Evolutionary conservation across 2,329 filamentous ascomycete genomes (phyloP).

Genomic region (Ceratocystis cacaofunesta): DNA sequence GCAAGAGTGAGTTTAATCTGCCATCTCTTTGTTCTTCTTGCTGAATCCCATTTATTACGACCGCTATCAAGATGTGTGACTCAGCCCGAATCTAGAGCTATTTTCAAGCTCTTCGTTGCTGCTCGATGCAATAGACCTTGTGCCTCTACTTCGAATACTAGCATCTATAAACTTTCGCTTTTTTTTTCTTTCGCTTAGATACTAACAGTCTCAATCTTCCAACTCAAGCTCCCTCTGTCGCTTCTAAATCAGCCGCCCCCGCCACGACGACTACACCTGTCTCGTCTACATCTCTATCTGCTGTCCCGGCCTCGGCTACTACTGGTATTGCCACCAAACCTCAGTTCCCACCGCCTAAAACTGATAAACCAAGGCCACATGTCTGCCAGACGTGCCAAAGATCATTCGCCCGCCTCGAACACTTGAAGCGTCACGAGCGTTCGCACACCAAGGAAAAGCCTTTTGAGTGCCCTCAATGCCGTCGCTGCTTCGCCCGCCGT

Average conservation of each 20-base stretch:
- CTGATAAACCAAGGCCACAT: slow-evolving; percentile 91
- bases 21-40: neutral
- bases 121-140: neutral
- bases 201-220: neutral
- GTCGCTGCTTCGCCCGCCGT: slow-evolving; percentile 83
- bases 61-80: neutral
- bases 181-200: neutral
- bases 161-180: neutral
- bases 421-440: slow-evolving; percentile 90
- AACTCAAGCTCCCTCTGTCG: neutral
- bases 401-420: slow-evolving; percentile 87
- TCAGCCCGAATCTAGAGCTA: neutral
- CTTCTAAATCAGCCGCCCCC: neutral
- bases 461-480: slow-evolving; percentile 90
- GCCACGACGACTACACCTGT: neutral
- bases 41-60: neutral
- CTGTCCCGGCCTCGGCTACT: slow-evolving; percentile 35
- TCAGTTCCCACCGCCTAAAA: slow-evolving; percentile 70
- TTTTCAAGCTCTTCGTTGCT: neutral
- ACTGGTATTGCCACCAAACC: slow-evolving; percentile 23
- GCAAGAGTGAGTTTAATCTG: slow-evolving; percentile 7
- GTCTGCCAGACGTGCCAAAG: slow-evolving; percentile 81
- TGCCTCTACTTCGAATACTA: neutral
- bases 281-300: slow-evolving; percentile 24
- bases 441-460: slow-evolving; percentile 99